phyloP scores from a whole-genome alignment of 805 yeast species.

The Ogataea pignaliae region DNA sequence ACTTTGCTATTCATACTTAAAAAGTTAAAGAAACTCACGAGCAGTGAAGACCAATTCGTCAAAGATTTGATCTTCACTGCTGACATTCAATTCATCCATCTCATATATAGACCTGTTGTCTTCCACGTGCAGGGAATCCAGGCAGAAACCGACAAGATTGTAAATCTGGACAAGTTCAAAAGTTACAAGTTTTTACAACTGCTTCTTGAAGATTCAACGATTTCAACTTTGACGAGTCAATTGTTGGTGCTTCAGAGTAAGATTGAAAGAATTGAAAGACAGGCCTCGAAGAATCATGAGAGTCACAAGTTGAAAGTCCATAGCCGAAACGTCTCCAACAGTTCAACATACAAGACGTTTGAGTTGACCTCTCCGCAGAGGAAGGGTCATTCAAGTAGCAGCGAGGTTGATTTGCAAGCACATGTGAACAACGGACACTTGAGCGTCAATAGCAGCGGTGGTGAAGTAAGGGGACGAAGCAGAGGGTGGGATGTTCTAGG shows the following conservation, averaged over 20 bases:
- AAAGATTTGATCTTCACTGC: constrained; percentile 2
- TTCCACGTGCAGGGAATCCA: constrained; percentile 3
- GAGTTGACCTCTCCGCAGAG: constrained; percentile 3
- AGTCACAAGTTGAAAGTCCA: constrained; percentile 1
- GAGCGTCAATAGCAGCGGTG: not conserved
- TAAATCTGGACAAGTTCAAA: constrained; percentile 7
- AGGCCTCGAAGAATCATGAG: constrained; percentile 2
- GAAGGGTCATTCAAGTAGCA: not conserved
- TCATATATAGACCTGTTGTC: constrained; percentile 8
- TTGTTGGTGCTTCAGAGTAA: constrained; percentile 1
- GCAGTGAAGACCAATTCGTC: constrained; percentile 4
- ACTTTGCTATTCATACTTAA: constrained; percentile 5
- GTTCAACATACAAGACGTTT: constrained; percentile 1
- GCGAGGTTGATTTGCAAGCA: not conserved
- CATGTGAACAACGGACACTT: constrained; percentile 1
- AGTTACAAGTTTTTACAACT: constrained; percentile 4
- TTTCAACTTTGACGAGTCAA: not conserved
- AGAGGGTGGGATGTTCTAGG: constrained; percentile 7
- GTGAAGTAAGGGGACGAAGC: not conserved
- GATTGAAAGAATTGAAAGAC: constrained; percentile 2
- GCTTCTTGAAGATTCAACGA: not conserved
- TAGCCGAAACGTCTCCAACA: constrained; percentile 1
- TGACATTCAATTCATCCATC: constrained; percentile 13
- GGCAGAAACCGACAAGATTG: constrained; percentile 6
- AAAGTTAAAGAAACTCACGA: not conserved